Evolutionary conservation across 2,329 filamentous ascomycete genomes (phyloP), one percentile per base, ranked within the genome.

Genomic region (Aureobasidium melanogenum): DNA sequence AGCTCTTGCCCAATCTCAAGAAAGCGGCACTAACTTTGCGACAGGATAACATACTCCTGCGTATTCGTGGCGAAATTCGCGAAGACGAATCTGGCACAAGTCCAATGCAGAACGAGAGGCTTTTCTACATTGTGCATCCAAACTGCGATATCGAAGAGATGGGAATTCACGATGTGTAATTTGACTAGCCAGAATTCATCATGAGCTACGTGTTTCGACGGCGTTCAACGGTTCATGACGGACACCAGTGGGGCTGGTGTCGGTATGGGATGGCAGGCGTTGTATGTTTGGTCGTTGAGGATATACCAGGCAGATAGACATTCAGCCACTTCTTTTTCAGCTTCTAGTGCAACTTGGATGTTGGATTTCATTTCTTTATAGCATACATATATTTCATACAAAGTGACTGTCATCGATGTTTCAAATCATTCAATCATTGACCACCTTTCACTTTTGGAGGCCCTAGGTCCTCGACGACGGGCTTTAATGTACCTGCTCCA

Each of bases 111-210:
- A 63, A 73, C 77, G 73, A 71, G 67, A 80, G 79, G 69, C 79
- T 88, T 5, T 82, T 94, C 57, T 99, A 97, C 72, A 88, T 97
- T 28, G 72, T 99, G 67, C 94, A 99, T 77, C 94, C 94, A 62
- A 97, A 97, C 76, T 96, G 90, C 71, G 89, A 89, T 0, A 81
- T 95, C 10, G 92, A 96, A 66, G 79, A 80, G 59, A 67, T 72
- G 52, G 52, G 52, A 14, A 17, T 56, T 17, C n/a, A 32, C 39
- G 52, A 56, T 5, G 12, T 12, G 9, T 56, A 34, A 44, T 24
- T 12, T 44, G 19, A 56, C 30, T 17, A 19, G 28, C 5, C 26
- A 26, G 32, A n/a, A n/a, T 5, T 15, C 6, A 22, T 19, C 14
- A 15, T 34, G 38, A 34, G 36, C 28, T 19, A 26, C 30, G 17